phyloP scores from a whole-genome alignment of 148 eudicot genomes.

The Vaccinium vitisidaea region DNA sequence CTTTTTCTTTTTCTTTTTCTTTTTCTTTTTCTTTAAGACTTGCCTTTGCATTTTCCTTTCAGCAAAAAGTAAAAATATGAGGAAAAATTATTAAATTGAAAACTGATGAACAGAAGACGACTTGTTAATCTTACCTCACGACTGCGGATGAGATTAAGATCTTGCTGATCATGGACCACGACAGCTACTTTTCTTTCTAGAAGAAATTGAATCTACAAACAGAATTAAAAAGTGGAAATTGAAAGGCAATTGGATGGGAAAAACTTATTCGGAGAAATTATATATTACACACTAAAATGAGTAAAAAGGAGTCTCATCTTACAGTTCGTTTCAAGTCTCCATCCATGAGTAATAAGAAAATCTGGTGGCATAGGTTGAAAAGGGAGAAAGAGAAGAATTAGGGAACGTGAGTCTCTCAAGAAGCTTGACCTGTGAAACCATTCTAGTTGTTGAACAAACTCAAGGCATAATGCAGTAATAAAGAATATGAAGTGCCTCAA shows the following conservation, averaged over 20 bases:
- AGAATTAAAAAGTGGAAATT: neutral
- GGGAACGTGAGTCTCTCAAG: neutral
- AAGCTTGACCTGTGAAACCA: constrained; percentile 2
- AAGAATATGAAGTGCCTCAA: neutral
- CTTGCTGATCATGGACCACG: constrained; percentile 1
- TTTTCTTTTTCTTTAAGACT: neutral
- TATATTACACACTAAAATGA: neutral
- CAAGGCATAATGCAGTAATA: neutral
- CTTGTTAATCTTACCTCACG: neutral
- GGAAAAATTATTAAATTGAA: neutral
- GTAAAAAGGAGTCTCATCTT: neutral
- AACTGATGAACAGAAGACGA: neutral
- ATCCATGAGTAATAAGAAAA: neutral
- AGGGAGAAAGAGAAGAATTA: neutral
- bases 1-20: neutral
- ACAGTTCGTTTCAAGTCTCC: constrained; percentile 4
- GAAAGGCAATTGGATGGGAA: neutral
- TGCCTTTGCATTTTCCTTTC: neutral
- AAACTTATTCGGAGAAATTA: neutral
- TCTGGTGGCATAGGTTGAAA: neutral
- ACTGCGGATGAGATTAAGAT: neutral
- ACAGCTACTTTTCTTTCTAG: constrained; percentile 9
- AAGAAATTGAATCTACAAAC: constrained; percentile 2
- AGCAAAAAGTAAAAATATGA: neutral
- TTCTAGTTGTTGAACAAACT: neutral